Evolutionary conservation across 1,284 basidiomycete genomes (phyloP), one percentile per base, ranked within the genome.

Genomic region (Tilletia setariae): DNA sequence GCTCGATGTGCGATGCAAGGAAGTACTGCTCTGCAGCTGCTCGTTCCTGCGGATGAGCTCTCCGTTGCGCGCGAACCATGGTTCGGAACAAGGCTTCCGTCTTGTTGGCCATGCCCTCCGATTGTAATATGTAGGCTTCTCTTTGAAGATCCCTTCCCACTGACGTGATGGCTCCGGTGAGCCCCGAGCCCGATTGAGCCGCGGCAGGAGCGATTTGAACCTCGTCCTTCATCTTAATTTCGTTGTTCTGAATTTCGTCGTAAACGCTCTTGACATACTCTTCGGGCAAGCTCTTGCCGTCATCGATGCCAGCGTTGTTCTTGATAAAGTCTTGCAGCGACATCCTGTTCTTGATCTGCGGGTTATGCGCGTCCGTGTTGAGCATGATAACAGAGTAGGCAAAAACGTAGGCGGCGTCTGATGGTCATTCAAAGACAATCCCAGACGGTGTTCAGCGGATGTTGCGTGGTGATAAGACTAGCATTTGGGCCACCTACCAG

Each of bases 141-240:
- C 76, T 72, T 67, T 82, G 80, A 67, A 80, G 67, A 59, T 82
- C 81, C 35, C 81, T 67, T 0, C 81, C 81, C 2, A 81, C 81
- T 1, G 76, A 75, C 16, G 81, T 80, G 43, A 82, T 78, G 3
- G 78, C 80, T 43, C 70, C 74, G 2, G 81, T 79, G 6, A 82
- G 63, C 19, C 77, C 79, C 2, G 44, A 30, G 2, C 72, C 69
- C n/a, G 74, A 49, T 30, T 74, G 69, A 15, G 68, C 63, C 15
- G 65, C 9, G 19, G 42, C 65, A 2, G 69, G 67, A 40, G 71
- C 70, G 2, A 73, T 56, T 21, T 44, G 46, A 51, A 74, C 74
- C 49, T 82, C 81, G 69, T 81, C 81, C 74, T 81, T 79, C 80
- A 82, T 80, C 78, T 82, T 82, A 74, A 82, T 82, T 71, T 82